A percentile compares a stretch with the other conserved stretches of the same genome.
These are phyloP conservation scores for Trifolium dubium DNA, from an alignment of 306 rosid genomes.

Conservation along the genomic window DNA sequence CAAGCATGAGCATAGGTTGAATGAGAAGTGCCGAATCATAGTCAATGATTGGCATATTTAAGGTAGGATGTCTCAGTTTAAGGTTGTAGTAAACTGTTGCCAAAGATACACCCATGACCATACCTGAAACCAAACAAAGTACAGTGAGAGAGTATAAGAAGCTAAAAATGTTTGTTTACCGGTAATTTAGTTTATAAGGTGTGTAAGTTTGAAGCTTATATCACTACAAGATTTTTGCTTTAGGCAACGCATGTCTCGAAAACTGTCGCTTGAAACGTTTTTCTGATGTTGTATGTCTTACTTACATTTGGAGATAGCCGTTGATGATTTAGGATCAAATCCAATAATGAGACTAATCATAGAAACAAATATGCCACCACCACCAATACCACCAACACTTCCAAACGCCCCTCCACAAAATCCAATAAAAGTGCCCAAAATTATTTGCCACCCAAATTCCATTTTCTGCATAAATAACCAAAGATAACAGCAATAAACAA, in stretches of 20 bases:
- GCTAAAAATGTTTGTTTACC: too few species aligned
- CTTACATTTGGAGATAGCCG: constrained; percentile 95
- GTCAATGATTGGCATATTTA: constrained; percentile 77
- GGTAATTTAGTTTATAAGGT: too few species aligned
- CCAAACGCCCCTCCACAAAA: constrained; percentile 93
- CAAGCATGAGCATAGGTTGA: constrained; percentile 97
- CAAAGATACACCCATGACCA: constrained; percentile 86
- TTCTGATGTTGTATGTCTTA: too few species aligned
- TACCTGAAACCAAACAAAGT: constrained; percentile 57
- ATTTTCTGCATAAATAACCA: constrained; percentile 56
- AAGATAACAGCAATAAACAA: too few species aligned
- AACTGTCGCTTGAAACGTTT: too few species aligned
- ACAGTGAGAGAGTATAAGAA: too few species aligned
- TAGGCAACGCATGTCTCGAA: too few species aligned
- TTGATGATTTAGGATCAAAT: constrained; percentile 85
- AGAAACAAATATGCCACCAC: constrained; percentile 97
- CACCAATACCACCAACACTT: constrained; percentile 97
- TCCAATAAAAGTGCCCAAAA: constrained; percentile 71
- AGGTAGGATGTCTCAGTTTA: constrained; percentile 74
- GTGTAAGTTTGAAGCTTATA: too few species aligned
- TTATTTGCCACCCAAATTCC: constrained; percentile 83
- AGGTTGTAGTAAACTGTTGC: constrained; percentile 86
- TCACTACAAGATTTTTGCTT: too few species aligned
- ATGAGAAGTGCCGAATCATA: constrained; percentile 86
- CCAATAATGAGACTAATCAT: constrained; percentile 89